Base-by-base conservation (phyloP, 768 basidiomycete genomes). In the Collybia sordida region DNA sequence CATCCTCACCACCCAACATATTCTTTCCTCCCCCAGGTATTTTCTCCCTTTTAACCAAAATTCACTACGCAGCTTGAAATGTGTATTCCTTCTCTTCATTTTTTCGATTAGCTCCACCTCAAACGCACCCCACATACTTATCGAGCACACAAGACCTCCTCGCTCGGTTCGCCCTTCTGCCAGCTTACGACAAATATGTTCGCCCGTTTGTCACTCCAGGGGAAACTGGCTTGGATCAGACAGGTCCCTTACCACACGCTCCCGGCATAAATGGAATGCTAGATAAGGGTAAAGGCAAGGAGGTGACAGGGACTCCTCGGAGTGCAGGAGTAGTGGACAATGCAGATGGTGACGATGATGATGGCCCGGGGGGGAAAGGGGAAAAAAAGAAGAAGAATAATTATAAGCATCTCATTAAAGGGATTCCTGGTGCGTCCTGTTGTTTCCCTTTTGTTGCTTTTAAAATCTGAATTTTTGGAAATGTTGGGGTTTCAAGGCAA, bases 181-280 rank as follows among this genome's bases (percentile, higher is more conserved):
- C 83, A 8, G 83, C 87, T n/a, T 92, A 92, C 64, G 85, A 90
- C 71, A 87, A 84, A 61, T 86, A 91, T 59, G 90, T 91, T 44
- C 77, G 84, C n/a, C 78, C 82, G 9, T 69, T 72, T 60, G 62
- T 69, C 35, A 50, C 64, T 28, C 69, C 74, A 17, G 56, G 67
- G 24, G 67, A 67, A 51, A 62, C 65, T 21, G 57, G 52, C 24
- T 62, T 59, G 38, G 63, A 62, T 18, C 41, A 53, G 27, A 57
- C 47, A 28, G 56, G 59, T 17, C 31, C 55, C 2, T 39, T 50
- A 17, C 52, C 59, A 24, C 31, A 54, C 15, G 55, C 58, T 17
- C 49, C 57, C 17, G 56, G 59, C 27, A 50, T 59, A 25, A 57
- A 54, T 50, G 59, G 59, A 31, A 52, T 56, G 38, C 31, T 67